A percentile compares a stretch with the other conserved stretches of the same genome.
Conservation (phyloP, 306 rosid species). For the Phaseolus lunatus region DNA sequence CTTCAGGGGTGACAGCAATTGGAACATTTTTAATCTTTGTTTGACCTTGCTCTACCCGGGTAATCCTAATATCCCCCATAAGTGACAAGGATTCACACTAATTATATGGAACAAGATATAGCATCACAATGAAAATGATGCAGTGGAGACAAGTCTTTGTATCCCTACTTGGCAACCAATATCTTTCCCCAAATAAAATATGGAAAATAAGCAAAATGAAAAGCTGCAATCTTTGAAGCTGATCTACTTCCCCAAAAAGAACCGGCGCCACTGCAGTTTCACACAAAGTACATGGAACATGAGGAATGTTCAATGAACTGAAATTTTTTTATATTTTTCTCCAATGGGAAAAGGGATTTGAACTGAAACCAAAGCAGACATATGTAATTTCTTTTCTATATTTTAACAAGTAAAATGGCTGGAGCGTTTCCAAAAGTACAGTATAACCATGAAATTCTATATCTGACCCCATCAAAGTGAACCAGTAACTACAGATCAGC, state of each 20-base stretch:
- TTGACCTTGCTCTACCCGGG: slow-evolving; percentile 72
- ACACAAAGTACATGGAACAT: slow-evolving; percentile 42
- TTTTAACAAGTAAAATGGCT: slow-evolving; percentile 6
- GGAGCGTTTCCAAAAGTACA: slow-evolving; percentile 44
- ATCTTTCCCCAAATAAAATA: slow-evolving; percentile 36
- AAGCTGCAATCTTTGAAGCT: slow-evolving; percentile 43
- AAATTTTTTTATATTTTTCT: slow-evolving; percentile 35
- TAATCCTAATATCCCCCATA: slow-evolving; percentile 77
- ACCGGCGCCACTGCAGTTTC: slow-evolving; percentile 32
- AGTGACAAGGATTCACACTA: slow-evolving; percentile 44
- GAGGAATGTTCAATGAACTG: slow-evolving; percentile 40
- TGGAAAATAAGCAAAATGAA: slow-evolving; percentile 36
- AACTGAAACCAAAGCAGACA: slow-evolving; percentile 34
- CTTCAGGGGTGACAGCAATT: slow-evolving; percentile 93
- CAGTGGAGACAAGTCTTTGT: slow-evolving; percentile 34
- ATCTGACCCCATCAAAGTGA: slow-evolving; percentile 38
- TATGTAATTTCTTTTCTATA: not conserved
- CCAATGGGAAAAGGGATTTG: slow-evolving; percentile 27
- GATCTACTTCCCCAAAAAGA: slow-evolving; percentile 46
- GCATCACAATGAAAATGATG: slow-evolving; percentile 46
- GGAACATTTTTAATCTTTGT: slow-evolving; percentile 89
- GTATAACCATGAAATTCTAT: slow-evolving; percentile 35
- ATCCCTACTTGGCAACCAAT: slow-evolving; percentile 26
- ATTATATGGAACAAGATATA: slow-evolving; percentile 41
- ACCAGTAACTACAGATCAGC: slow-evolving; percentile 44